Evolutionary conservation across 2,329 filamentous ascomycete species (phyloP).

Genomic region (Botryotinia narcissicola): DNA sequence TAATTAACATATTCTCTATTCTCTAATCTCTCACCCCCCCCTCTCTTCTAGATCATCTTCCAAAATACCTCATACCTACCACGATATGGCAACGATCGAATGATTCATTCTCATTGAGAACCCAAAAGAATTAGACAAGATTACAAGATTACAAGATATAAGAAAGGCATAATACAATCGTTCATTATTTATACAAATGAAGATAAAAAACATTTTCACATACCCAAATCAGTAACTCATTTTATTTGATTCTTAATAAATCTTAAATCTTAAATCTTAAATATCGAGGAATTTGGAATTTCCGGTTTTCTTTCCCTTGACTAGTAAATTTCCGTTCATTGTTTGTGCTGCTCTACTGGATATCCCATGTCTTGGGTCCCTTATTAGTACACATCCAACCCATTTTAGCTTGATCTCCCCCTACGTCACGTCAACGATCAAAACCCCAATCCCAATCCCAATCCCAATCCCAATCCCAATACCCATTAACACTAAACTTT

Average conservation of each 20-base stretch:
- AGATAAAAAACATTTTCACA: too few relatives aligned
- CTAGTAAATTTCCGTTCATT: neutral
- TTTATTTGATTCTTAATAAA: neutral
- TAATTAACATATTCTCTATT: neutral
- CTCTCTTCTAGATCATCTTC: neutral
- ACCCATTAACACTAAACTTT: neutral
- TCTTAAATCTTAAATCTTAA: neutral
- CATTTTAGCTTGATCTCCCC: slow-evolving; percentile 10
- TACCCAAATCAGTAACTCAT: neutral
- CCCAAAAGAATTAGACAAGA: too few relatives aligned
- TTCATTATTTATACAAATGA: too few relatives aligned
- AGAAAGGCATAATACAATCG: fast-evolving
- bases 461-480: neutral
- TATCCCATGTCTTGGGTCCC: neutral
- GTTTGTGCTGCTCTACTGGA: neutral
- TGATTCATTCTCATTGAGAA: neutral
- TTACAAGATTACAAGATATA: too few relatives aligned
- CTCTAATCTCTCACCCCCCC: neutral
- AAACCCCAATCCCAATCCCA: neutral
- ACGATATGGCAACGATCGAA: neutral
- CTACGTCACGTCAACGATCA: slow-evolving; percentile 2
- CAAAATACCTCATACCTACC: neutral
- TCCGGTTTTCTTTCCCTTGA: neutral
- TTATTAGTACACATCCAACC: neutral
- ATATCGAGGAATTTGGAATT: neutral